Percentiles rank a stretch among this genome's conserved stretches.
Evolutionary conservation across 1,139 yeast genomes (phyloP).

Genomic region (Saccharomycopsis phalli): DNA sequence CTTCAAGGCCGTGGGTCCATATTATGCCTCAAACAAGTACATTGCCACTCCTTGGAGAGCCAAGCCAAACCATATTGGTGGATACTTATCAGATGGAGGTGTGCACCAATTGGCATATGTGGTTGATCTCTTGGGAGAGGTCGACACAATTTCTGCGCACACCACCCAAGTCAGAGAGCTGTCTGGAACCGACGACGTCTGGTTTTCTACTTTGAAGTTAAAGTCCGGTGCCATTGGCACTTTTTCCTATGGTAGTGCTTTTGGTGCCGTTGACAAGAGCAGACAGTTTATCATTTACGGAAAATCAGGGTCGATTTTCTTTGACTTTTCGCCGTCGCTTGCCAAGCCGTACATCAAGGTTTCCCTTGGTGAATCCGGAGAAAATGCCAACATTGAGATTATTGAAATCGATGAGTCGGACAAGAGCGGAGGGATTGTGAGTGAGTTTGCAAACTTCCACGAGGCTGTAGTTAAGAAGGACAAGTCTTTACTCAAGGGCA

Average conservation of each 20-base stretch:
- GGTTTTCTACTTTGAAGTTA: constrained; percentile 59
- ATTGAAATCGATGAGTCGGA: constrained; percentile 38
- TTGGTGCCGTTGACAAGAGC: constrained; percentile 72
- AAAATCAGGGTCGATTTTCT: constrained; percentile 59
- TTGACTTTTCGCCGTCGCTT: constrained; percentile 51
- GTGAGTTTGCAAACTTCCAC: constrained; percentile 68
- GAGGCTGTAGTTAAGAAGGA: constrained; percentile 61
- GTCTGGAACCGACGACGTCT: constrained; percentile 74
- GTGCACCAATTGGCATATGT: constrained; percentile 87
- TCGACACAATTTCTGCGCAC: constrained; percentile 58
- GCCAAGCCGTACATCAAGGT: constrained; percentile 40
- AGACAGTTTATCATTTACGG: constrained; percentile 66
- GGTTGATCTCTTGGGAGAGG: constrained; percentile 73
- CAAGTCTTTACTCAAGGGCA: constrained; percentile 45
- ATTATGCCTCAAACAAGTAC: constrained; percentile 55
- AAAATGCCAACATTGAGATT: constrained; percentile 35
- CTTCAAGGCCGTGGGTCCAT: constrained; percentile 77
- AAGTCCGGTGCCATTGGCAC: constrained; percentile 59
- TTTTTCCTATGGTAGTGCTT: constrained; percentile 84
- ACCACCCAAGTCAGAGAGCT: constrained; percentile 66
- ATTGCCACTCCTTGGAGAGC: constrained; percentile 74
- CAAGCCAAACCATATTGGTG: constrained; percentile 86
- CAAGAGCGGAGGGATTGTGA: constrained; percentile 50
- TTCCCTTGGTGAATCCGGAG: constrained; percentile 38
- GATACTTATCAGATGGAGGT: constrained; percentile 87